These are phyloP conservation scores for Plasmodium reichenowi DNA, from an alignment of 169 alveolate species.

Conservation along the genomic window DNA sequence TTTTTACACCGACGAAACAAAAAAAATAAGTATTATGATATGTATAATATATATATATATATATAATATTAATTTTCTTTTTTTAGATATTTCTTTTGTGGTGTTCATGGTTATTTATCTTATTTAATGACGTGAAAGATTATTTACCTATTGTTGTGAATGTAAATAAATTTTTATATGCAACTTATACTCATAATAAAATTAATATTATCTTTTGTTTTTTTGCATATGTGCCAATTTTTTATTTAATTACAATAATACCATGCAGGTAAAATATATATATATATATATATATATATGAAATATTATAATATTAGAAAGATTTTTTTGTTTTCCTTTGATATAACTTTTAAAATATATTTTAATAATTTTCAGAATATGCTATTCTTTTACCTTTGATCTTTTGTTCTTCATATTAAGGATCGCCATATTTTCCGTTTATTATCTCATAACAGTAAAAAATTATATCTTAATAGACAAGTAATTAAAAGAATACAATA, in stretches of 20 bases:
- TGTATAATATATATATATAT: not conserved
- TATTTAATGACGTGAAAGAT: slow-evolving; percentile 64
- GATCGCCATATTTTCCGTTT: slow-evolving; percentile 58
- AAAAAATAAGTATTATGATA: not conserved
- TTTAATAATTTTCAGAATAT: slow-evolving; percentile 26
- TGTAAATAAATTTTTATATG: slow-evolving; percentile 62
- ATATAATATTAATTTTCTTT: not conserved
- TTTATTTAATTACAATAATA: slow-evolving; percentile 63
- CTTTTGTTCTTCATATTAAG: slow-evolving; percentile 51
- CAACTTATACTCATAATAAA: slow-evolving; percentile 62
- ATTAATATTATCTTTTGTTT: slow-evolving; percentile 62
- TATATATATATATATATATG: not conserved
- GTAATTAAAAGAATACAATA: slow-evolving; percentile 27
- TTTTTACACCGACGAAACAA: not conserved
- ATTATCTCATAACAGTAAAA: slow-evolving; percentile 61
- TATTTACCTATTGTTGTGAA: slow-evolving; percentile 42
- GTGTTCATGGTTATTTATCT: slow-evolving; percentile 71
- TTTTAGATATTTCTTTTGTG: slow-evolving; percentile 33
- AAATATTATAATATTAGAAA: not conserved
- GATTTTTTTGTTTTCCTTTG: not conserved
- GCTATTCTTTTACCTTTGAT: slow-evolving; percentile 59
- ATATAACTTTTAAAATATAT: not conserved
- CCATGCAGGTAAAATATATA: slow-evolving; percentile 68
- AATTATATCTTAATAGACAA: slow-evolving; percentile 73
- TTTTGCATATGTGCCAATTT: slow-evolving; percentile 59